A percentile compares a stretch with the other conserved stretches of the same genome.
Evolutionary conservation across 2,329 filamentous ascomycete species (phyloP).

Genomic region (Neonectria faginata): DNA sequence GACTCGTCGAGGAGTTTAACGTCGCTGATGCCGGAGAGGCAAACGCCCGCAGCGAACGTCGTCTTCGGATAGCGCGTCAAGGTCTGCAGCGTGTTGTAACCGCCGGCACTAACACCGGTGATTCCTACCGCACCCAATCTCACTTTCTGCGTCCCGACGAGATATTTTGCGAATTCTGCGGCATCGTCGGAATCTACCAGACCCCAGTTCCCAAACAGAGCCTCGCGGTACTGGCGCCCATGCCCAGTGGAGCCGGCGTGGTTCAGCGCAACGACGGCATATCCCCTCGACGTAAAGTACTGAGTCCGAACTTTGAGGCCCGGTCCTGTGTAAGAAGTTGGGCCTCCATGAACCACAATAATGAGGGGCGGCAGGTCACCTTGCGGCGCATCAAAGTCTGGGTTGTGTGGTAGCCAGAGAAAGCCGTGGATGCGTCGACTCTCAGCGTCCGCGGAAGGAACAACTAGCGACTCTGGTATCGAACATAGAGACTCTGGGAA

Average conservation of each 20-base stretch:
- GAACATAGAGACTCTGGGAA: constrained; percentile 52
- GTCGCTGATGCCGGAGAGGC: constrained; percentile 64
- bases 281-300: constrained; percentile 67
- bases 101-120: constrained; percentile 64
- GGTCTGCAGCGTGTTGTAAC: constrained; percentile 64
- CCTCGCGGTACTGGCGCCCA: constrained; percentile 62
- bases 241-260: constrained; percentile 65
- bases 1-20: constrained; percentile 58
- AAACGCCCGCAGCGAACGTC: constrained; percentile 62
- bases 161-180: constrained; percentile 57
- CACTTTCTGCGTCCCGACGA: constrained; percentile 53
- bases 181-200: constrained; percentile 63
- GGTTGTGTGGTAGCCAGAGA: constrained; percentile 62
- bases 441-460: constrained; percentile 44
- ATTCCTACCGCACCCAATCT: constrained; percentile 57
- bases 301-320: constrained; percentile 60
- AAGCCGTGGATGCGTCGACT: constrained; percentile 57
- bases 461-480: constrained; percentile 50
- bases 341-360: constrained; percentile 64
- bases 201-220: constrained; percentile 63
- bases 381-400: constrained; percentile 52
- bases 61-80: constrained; percentile 58
- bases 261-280: constrained; percentile 63
- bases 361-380: constrained; percentile 61
- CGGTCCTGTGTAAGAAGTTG: constrained; percentile 56